Percentiles rank a stretch among this genome's conserved stretches.
Conservation (phyloP, 352 stramenopile genomes). For the Phytophthora pinifolia region DNA sequence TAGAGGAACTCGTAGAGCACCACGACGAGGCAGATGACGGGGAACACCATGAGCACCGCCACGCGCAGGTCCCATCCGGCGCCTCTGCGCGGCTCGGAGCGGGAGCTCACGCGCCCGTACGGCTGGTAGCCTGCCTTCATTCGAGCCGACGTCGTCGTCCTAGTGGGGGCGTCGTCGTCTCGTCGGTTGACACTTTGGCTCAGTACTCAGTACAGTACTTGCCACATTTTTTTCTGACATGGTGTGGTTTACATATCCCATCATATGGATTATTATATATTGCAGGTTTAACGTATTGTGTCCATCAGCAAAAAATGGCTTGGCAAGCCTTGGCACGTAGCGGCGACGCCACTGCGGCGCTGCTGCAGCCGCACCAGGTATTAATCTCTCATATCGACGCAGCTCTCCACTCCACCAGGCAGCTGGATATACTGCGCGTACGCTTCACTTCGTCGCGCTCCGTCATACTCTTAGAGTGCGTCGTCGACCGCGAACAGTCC, state of each 20-base stretch:
- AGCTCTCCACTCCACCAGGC: constrained; percentile 11
- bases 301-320: constrained; percentile 4
- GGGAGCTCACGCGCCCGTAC: constrained; percentile 63
- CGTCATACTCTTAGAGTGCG: constrained; percentile 37
- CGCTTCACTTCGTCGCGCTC: not conserved
- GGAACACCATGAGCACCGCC: constrained; percentile 67
- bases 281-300: too few relatives aligned
- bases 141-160: not conserved
- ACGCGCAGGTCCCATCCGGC: constrained; percentile 55
- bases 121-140: constrained; percentile 40
- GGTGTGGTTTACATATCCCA: not conserved
- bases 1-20: constrained; percentile 84
- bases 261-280: too few relatives aligned
- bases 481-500: constrained; percentile 29
- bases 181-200: constrained; percentile 3
- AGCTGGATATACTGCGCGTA: constrained; percentile 25
- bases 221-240: constrained; percentile 2
- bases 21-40: constrained; percentile 64
- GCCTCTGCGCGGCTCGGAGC: constrained; percentile 39
- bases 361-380: constrained; percentile 55
- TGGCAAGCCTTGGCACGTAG: constrained; percentile 17
- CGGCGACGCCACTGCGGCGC: constrained; percentile 9
- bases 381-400: constrained; percentile 41
- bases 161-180: not conserved
- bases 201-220: too few relatives aligned